A percentile compares a stretch with the other conserved stretches of the same genome.
Conservation (phyloP, 2,329 filamentous ascomycete genomes). For the Claviceps maximensis region DNA sequence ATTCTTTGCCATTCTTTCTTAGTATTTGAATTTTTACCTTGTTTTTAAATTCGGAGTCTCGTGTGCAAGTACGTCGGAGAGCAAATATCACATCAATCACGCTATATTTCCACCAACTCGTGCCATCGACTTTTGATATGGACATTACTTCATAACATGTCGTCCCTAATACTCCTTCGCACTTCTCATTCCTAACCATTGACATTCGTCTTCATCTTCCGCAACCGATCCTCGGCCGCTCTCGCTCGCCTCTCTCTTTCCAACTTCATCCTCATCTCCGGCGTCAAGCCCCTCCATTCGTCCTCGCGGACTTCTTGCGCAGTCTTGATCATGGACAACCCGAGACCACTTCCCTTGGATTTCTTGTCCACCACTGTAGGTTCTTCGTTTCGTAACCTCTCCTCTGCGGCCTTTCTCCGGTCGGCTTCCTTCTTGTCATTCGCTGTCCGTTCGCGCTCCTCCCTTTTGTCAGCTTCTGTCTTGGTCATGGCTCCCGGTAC, state of each 20-base stretch:
- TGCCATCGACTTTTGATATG: no score
- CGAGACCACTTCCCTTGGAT: slow-evolving; percentile 36
- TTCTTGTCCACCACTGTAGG: slow-evolving; percentile 39
- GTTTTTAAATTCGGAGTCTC: no score
- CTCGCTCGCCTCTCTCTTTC: slow-evolving; percentile 83
- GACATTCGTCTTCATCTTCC: slow-evolving; percentile 33
- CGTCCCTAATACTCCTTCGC: no score
- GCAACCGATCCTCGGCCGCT: slow-evolving; percentile 80
- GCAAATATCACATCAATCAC: no score
- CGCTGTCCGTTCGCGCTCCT: slow-evolving; percentile 56
- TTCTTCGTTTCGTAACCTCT: slow-evolving; percentile 55
- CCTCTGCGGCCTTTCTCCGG: slow-evolving; percentile 60
- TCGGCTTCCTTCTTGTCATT: slow-evolving; percentile 55
- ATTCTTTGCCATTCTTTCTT: no score
- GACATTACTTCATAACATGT: no score
- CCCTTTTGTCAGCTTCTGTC: slow-evolving; percentile 56
- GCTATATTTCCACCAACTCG: no score
- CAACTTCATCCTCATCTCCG: slow-evolving; percentile 71
- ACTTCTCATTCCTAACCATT: no score
- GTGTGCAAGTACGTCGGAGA: no score
- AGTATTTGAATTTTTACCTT: no score
- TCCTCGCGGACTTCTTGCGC: slow-evolving; percentile 72
- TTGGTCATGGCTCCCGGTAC: slow-evolving; percentile 61
- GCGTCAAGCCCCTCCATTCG: slow-evolving; percentile 70
- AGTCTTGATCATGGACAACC: slow-evolving; percentile 51